Base-by-base conservation (phyloP, 2,329 filamentous ascomycete species). In the Xylariomycetidae sp. region DNA sequence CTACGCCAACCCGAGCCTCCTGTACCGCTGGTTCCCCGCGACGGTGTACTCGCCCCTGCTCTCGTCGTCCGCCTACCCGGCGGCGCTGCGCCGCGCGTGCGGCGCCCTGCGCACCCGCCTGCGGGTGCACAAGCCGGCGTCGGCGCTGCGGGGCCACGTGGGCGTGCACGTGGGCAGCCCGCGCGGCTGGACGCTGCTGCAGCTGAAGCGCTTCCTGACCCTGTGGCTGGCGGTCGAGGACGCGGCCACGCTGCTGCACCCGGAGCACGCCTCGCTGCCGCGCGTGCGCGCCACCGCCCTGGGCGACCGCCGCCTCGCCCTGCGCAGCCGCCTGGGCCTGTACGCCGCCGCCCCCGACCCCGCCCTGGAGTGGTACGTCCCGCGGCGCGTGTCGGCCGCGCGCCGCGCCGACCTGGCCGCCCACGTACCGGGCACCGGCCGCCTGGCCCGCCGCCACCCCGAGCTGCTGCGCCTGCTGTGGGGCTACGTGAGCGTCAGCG, bases 101-200 rank as follows among this genome's bases (percentile, higher is more conserved):
- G 8, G 9, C 25, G 25, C 25, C 13, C 7, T 26, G 6, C 25
- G 25, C 8, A 8, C 10, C 8, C 7, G 14, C 13, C 6, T 26
- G 9, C 25, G 25, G 9, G 13, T 26, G 9, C 25, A 26, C 25
- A 26, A 14, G 13, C 25, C 25, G 9, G 13, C 13, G 9, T 10
- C 25, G 9, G 10, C 8, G 25, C 7, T 13, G 9, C 7, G 13
- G 7, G 13, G 8, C 8, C 14, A 9, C 7, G 25, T 26, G 9
- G 16, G 7, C 10, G 27, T 29, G 9, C 16, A 17, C 17, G 9
- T 29, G 6, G 27, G 27, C 9, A 8, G 7, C 7, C 16, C 27
- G 10, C 27, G 19, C 27, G 27, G 27, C 14, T 29, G 27, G 27
- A 29, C 27, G 14, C 27, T 29, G 6, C 14, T 29, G 13, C 27